These are phyloP conservation scores for Yamadazyma taylorii DNA, from an alignment of 1,139 yeast genomes.

Conservation along the genomic window DNA sequence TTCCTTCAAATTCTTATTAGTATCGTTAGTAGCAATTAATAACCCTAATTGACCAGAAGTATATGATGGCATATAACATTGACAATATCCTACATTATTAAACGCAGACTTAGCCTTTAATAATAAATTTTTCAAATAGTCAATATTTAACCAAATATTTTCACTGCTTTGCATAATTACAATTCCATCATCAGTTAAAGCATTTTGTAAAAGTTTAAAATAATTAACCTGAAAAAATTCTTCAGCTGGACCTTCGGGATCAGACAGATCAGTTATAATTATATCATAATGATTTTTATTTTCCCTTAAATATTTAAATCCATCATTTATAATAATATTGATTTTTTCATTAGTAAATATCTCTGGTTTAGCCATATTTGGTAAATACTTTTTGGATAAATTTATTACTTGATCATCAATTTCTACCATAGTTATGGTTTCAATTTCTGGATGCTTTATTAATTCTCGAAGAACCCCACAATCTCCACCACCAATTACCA, in stretches of 20 bases:
- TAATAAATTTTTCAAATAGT: constrained; percentile 60
- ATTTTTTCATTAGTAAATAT: constrained; percentile 70
- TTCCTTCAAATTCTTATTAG: constrained; percentile 44
- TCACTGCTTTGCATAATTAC: constrained; percentile 93
- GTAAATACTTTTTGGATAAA: constrained; percentile 72
- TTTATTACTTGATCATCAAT: constrained; percentile 86
- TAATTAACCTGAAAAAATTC: constrained; percentile 84
- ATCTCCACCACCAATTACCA: constrained; percentile 93
- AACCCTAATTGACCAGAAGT: constrained; percentile 96
- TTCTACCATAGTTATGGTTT: constrained; percentile 78
- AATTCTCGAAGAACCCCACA: constrained; percentile 90
- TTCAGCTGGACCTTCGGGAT: constrained; percentile 98
- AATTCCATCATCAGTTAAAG: constrained; percentile 71
- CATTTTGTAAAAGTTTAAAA: constrained; percentile 67
- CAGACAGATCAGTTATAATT: constrained; percentile 93
- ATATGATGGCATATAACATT: constrained; percentile 91
- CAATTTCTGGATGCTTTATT: constrained; percentile 70
- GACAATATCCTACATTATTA: constrained; percentile 73
- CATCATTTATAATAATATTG: constrained; percentile 78
- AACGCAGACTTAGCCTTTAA: constrained; percentile 69
- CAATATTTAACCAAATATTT: constrained; percentile 85
- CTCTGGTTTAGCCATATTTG: constrained; percentile 62
- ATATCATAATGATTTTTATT: constrained; percentile 61
- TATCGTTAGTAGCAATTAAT: constrained; percentile 73
- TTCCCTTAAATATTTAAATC: constrained; percentile 70